Evolutionary conservation across 2,329 filamentous ascomycete species (phyloP).

Genomic region (Capronia coronata): DNA sequence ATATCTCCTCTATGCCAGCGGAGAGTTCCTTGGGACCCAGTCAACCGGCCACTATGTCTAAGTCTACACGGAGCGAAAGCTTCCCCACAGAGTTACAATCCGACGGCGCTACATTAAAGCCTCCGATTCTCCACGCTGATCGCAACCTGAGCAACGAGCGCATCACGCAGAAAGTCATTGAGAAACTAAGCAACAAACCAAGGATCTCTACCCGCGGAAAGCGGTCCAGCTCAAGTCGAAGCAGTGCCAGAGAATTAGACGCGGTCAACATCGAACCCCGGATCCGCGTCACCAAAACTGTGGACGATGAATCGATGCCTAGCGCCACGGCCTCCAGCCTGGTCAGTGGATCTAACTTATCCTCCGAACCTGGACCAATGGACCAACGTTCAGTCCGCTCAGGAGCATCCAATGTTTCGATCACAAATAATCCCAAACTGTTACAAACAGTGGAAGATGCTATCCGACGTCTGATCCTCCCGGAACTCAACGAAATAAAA

Average conservation of each 20-base stretch:
- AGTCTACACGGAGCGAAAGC: conserved; percentile 36
- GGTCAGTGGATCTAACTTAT: conserved; percentile 49
- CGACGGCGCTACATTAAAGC: conserved; percentile 48
- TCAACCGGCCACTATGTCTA: conserved; percentile 32
- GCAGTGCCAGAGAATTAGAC: conserved; percentile 39
- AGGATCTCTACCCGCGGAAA: conserved; percentile 38
- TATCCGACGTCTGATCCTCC: conserved; percentile 80
- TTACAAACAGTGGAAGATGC: conserved; percentile 90
- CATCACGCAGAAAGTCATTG: conserved; percentile 61
- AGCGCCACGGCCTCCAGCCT: conserved; percentile 57
- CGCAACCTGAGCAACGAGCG: conserved; percentile 61
- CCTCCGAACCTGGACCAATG: conserved; percentile 45
- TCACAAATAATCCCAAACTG: conserved; percentile 78
- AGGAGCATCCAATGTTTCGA: conserved; percentile 61
- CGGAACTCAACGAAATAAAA: conserved; percentile 85
- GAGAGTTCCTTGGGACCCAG: conserved; percentile 61
- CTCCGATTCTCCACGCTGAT: conserved; percentile 53
- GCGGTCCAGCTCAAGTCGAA: conserved; percentile 39
- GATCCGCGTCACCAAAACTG: conserved; percentile 45
- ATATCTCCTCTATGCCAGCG: conserved; percentile 77
- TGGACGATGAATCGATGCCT: conserved; percentile 47
- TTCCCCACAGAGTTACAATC: conserved; percentile 37
- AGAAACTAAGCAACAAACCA: conserved; percentile 55
- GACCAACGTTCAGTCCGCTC: conserved; percentile 56
- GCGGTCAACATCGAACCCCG: conserved; percentile 37